Conservation (phyloP, 2,329 filamentous ascomycete genomes). For the Tolypocladium endophyticum region DNA sequence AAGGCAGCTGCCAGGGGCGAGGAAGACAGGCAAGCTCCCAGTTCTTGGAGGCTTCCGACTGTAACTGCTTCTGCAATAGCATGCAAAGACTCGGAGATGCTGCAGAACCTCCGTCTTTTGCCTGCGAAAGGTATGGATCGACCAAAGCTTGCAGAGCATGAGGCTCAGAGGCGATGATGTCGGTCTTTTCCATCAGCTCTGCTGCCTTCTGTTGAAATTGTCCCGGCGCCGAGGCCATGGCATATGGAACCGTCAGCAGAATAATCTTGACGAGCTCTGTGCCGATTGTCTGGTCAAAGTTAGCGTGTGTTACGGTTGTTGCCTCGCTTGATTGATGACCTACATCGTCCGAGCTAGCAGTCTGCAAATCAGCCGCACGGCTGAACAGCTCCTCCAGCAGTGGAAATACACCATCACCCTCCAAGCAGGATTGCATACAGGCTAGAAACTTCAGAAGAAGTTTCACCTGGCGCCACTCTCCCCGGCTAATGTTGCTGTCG, state of each 20-base stretch:
- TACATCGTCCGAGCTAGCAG: slow-evolving; percentile 84
- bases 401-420: slow-evolving; percentile 76
- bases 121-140: slow-evolving; percentile 67
- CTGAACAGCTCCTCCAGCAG: slow-evolving; percentile 84
- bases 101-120: slow-evolving; percentile 50
- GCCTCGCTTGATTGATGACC: slow-evolving; percentile 22
- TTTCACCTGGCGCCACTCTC: slow-evolving; percentile 87
- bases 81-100: slow-evolving; percentile 62
- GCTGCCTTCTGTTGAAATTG: slow-evolving; percentile 64
- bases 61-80: slow-evolving; percentile 77
- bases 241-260: slow-evolving; percentile 84
- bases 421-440: slow-evolving; percentile 70
- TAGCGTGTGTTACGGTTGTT: neutral
- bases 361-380: slow-evolving; percentile 86
- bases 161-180: slow-evolving; percentile 82
- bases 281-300: slow-evolving; percentile 42
- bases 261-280: slow-evolving; percentile 96
- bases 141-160: slow-evolving; percentile 78
- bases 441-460: slow-evolving; percentile 79
- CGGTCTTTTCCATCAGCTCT: slow-evolving; percentile 83
- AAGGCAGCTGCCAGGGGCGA: slow-evolving; percentile 55
- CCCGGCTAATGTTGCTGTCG: slow-evolving; percentile 58
- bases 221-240: slow-evolving; percentile 62
- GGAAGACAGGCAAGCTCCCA: slow-evolving; percentile 66
- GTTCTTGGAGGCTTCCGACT: slow-evolving; percentile 58